Evolutionary conservation across 192 early-diverging fungal genomes (phyloP), one percentile per base, ranked within the genome.

Genomic region (Rhizophagus sp.): DNA sequence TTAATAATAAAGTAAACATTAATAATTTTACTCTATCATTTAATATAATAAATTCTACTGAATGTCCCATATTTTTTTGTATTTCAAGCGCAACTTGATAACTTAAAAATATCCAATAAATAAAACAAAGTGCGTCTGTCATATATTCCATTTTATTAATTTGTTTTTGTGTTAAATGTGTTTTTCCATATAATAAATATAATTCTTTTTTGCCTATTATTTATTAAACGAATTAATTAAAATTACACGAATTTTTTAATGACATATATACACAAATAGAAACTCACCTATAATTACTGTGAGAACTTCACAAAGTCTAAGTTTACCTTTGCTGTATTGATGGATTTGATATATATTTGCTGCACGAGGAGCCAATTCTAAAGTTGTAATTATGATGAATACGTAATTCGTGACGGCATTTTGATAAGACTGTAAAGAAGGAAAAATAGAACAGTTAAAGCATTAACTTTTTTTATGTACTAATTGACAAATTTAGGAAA

Each of bases 301-400:
- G 27, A 67, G 15, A 19, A 27, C 65, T 17, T 67, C 65, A 17
- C 25, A 67, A 1, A 27, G 33, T 6, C 15, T 0, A 66, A 66
- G 2, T 33, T 33, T 66, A 15, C 65, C 65, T 7, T 73, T 47
- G 24, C 33, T 73, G 44, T 50, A 73, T 44, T 44, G 22, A 49
- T 73, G 5, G 12, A 73, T 73, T 52, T 73, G 71, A 24, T 73
- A 73, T 49, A 73, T 73, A 30, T 73, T 73, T 39, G 24, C 5
- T 27, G 22, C 15, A 73, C 71, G 47, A 47, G 71, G 71, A 50
- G 49, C 44, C 15, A 73, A 73, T 30, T 73, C 71, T 13, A 73
- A 73, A 73, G 71, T n/a, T 13, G 36, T 44, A 41, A 73, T 73
- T n/a, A 44, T 27, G n/a, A 52, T 24, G 36, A 73, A 44, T 27